Evolutionary conservation across 2,329 filamentous ascomycete genomes (phyloP), one percentile per base, ranked within the genome.

Genomic region (Aureobasidium lini): DNA sequence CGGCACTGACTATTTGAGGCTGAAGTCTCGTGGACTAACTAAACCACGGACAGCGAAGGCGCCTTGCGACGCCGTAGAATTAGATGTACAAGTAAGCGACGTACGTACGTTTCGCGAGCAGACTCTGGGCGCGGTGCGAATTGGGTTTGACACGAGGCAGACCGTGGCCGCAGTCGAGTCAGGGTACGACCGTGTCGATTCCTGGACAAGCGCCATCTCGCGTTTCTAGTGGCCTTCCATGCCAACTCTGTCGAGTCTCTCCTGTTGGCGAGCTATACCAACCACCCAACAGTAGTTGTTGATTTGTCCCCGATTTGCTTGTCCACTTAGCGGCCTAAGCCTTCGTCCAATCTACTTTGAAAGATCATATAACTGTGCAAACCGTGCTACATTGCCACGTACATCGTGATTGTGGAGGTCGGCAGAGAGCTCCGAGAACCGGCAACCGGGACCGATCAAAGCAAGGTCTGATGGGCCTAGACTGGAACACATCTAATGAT

Each of bases 141-240:
- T 57, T 57, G 37, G 36, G 40, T 57, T 46, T 57, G 40, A 40
- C 52, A 57, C 52, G 52, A 57, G 52, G 40, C n/a, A 16, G 32
- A 13, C 11, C 40, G 10, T 46, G 52, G 52, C 52, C 36, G 13
- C 4, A 13, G 39, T 36, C 6, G 29, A 54, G 39, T 54, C 50
- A 54, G 39, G 39, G 50, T 32, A 54, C 37, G 16, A 28, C 23
- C 48, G 37, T 40, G 29, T 13, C 37, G 37, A 40, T 40, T 13
- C 37, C 13, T 23, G 16, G 13, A 7, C 9, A 15, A 43, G 28
- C 39, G 50, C 50, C 34, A 43, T 42, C 13, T 54, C 39, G 37
- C 29, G 29, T 16, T 54, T 46, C 40, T 46, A 57, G 40, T 37
- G 42, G 16, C 40, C 52, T 57, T 57, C 52, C 32, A 46, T 36